phyloP scores from a whole-genome alignment of 139 green algal species.

The Micractinium sp. region DNA sequence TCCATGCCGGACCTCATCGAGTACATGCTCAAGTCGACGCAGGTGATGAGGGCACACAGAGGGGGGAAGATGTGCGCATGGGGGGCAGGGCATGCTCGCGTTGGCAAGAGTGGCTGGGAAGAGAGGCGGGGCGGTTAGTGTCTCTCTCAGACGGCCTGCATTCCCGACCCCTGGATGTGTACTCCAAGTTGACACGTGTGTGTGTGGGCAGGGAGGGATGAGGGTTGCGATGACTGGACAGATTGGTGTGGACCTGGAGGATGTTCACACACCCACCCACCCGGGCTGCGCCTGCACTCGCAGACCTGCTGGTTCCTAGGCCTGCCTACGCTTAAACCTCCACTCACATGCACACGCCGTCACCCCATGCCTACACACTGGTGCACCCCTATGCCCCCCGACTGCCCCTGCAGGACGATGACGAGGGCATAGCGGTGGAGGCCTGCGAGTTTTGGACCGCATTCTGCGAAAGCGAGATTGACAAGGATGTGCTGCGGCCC shows the following conservation, averaged over 20 bases:
- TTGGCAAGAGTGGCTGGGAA: no score
- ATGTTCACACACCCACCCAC: no score
- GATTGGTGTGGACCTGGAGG: neutral
- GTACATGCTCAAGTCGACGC: slow-evolving; percentile 94
- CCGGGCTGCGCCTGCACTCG: neutral
- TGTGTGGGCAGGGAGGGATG: neutral
- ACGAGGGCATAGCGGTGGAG: slow-evolving; percentile 89
- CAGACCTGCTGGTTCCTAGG: no score
- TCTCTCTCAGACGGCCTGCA: no score
- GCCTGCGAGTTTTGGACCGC: slow-evolving; percentile 96
- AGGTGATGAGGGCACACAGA: slow-evolving; percentile 43
- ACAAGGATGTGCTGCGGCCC: slow-evolving; percentile 72
- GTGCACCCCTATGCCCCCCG: neutral
- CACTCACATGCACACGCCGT: no score
- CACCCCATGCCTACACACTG: no score
- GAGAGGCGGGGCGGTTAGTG: no score
- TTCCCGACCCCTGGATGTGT: no score
- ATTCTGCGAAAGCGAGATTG: slow-evolving; percentile 77
- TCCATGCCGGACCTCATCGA: slow-evolving; percentile 88
- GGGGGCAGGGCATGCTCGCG: no score
- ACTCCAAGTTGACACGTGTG: no score
- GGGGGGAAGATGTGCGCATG: neutral
- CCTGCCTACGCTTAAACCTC: no score
- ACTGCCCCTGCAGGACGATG: slow-evolving; percentile 58
- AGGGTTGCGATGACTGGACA: no score